These are phyloP conservation scores for Pezicula radicicola DNA, from an alignment of 2,329 filamentous ascomycete genomes.

Conservation along the genomic window DNA sequence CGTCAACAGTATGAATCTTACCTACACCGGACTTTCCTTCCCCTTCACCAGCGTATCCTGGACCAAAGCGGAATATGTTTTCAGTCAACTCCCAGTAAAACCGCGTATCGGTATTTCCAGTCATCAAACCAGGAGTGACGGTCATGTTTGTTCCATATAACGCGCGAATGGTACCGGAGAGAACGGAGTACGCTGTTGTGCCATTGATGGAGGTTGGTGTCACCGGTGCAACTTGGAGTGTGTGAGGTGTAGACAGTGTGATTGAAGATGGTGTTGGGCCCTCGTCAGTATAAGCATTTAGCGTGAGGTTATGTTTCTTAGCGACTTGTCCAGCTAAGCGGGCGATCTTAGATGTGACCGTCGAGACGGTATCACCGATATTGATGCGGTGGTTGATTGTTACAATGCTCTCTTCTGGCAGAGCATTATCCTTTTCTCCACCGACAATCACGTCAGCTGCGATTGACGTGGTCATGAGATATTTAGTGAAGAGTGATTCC, in stretches of 20 bases:
- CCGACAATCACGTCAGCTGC: conserved; percentile 49
- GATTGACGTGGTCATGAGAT: conserved; percentile 53
- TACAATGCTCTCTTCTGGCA: conserved; percentile 48
- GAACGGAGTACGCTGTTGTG: not conserved
- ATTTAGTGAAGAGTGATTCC: conserved; percentile 39
- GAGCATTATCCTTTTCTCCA: conserved; percentile 55
- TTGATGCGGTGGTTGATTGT: conserved; percentile 53
- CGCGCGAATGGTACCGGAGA: conserved; percentile 1
- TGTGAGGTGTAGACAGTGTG: not conserved
- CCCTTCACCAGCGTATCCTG: conserved; percentile 7
- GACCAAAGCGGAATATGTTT: conserved; percentile 34
- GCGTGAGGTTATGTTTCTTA: conserved; percentile 30
- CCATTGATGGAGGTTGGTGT: not conserved
- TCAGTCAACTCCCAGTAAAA: conserved; percentile 23
- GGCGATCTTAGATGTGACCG: conserved; percentile 43
- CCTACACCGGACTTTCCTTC: conserved; percentile 12
- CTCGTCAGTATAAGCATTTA: conserved; percentile 43
- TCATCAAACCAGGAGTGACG: conserved; percentile 1
- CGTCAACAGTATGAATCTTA: conserved; percentile 33
- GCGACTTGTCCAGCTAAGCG: not conserved
- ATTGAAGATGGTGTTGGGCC: conserved; percentile 2
- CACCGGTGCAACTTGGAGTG: not conserved
- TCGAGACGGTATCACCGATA: conserved; percentile 40
- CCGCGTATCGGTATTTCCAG: conserved; percentile 4
- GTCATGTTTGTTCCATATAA: conserved; percentile 1